phyloP scores from a whole-genome alignment of 23 red algal genomes.

The Rhodosorus marinus region DNA sequence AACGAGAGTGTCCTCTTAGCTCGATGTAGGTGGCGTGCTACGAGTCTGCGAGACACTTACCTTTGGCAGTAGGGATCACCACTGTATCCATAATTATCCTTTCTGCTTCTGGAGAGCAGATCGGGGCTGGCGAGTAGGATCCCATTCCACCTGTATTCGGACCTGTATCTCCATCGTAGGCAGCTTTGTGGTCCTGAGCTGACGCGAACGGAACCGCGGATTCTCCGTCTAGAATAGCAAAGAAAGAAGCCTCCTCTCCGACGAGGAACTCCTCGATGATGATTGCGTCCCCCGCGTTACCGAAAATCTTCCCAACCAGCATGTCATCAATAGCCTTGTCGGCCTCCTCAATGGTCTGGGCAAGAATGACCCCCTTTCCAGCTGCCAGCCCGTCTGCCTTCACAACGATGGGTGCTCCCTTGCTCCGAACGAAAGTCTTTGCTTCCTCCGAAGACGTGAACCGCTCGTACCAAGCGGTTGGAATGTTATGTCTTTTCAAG shows the following conservation, averaged over 20 bases:
- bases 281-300: conserved; percentile 42
- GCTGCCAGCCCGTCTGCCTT: conserved; percentile 94
- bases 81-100: conserved; percentile 42
- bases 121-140: conserved; percentile 80
- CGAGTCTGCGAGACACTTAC: too few species aligned
- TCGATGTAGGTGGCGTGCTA: too few species aligned
- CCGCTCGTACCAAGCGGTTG: conserved; percentile 50
- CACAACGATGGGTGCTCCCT: conserved; percentile 46
- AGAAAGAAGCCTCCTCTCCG: conserved; percentile 83
- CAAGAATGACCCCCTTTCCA: conserved; percentile 85
- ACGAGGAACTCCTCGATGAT: conserved; percentile 73
- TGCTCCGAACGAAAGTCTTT: conserved; percentile 19
- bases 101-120: conserved; percentile 26
- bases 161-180: conserved; percentile 59
- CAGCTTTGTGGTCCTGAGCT: conserved; percentile 97
- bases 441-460: conserved; percentile 23
- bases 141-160: conserved; percentile 98
- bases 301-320: conserved; percentile 36
- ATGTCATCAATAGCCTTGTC: conserved; percentile 36
- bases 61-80: conserved; percentile 58
- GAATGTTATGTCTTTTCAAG: conserved; percentile 53
- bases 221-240: conserved; percentile 72
- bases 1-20: too few species aligned
- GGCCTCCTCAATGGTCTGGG: conserved; percentile 29
- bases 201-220: conserved; percentile 59